These are phyloP conservation scores for Pinus albicaulis DNA, from an alignment of 75 land plant species.

Conservation along the genomic window DNA sequence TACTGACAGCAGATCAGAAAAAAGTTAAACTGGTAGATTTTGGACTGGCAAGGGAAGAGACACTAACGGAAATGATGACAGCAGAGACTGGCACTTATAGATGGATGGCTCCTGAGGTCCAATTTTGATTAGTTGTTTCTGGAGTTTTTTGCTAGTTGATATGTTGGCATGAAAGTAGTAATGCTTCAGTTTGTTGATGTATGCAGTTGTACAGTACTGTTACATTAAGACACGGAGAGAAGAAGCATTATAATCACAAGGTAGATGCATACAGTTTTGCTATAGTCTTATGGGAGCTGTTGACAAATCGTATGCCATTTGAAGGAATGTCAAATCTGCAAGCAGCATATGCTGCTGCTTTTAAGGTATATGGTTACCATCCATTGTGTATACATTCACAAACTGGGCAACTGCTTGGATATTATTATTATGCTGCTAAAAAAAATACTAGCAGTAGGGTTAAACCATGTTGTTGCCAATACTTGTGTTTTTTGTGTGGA, in stretches of 20 bases:
- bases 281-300: conserved; percentile 86
- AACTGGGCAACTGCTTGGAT: too few relatives aligned
- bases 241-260: conserved; percentile 86
- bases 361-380: conserved; percentile 40
- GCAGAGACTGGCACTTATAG: conserved; percentile 92
- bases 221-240: conserved; percentile 85
- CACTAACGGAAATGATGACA: conserved; percentile 96
- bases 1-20: conserved; percentile 80
- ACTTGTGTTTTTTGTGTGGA: background rate
- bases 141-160: background rate
- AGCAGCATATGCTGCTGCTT: conserved; percentile 93
- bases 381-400: too few relatives aligned
- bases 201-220: conserved; percentile 80
- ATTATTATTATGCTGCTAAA: too few relatives aligned
- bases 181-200: conserved; percentile 1
- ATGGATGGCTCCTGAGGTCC: conserved; percentile 85
- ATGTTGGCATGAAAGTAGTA: background rate
- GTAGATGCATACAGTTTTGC: conserved; percentile 92
- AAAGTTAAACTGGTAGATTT: conserved; percentile 84
- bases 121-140: background rate
- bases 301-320: conserved; percentile 77
- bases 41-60: conserved; percentile 87
- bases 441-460: too few relatives aligned
- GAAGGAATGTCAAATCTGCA: conserved; percentile 93
- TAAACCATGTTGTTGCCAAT: background rate